phyloP scores from a whole-genome alignment of 2,329 filamentous ascomycete genomes.

The Pestalotiopsis sp. region DNA sequence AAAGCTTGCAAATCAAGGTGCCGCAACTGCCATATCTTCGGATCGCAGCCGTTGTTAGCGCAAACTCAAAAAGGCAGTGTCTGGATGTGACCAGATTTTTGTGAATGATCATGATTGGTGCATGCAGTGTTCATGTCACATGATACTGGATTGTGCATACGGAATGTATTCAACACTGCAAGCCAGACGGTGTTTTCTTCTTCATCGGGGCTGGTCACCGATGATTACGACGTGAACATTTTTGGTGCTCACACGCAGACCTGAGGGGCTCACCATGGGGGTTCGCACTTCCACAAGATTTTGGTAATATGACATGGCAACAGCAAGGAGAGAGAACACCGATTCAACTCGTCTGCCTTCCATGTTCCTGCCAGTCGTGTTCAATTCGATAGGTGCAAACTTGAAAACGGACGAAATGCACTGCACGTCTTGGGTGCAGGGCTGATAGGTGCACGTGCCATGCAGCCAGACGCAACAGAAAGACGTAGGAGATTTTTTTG shows the following conservation, averaged over 20 bases:
- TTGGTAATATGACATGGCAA: too few relatives aligned
- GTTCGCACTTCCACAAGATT: too few relatives aligned
- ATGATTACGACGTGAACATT: too few relatives aligned
- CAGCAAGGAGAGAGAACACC: too few relatives aligned
- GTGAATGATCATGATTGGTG: too few relatives aligned
- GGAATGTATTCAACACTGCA: neutral
- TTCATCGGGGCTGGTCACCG: neutral
- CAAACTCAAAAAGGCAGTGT: neutral
- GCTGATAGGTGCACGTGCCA: slow-evolving; percentile 6
- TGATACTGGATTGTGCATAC: neutral
- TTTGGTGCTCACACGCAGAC: too few relatives aligned
- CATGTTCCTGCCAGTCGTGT: too few relatives aligned
- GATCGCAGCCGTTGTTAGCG: slow-evolving; percentile 6
- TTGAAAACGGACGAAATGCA: neutral
- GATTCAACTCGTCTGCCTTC: too few relatives aligned
- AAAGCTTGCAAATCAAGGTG: neutral
- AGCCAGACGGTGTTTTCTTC: neutral
- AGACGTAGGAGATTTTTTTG: neutral
- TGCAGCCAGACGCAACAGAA: neutral
- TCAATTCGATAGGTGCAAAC: neutral
- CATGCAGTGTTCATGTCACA: neutral
- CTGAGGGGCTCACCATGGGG: too few relatives aligned
- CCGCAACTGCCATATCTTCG: slow-evolving; percentile 1
- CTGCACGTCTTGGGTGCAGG: neutral
- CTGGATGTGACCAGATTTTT: neutral